Evolutionary conservation across 2,329 filamentous ascomycete species (phyloP), one percentile per base, ranked within the genome.

Genomic region (Neoascochyta sp.): DNA sequence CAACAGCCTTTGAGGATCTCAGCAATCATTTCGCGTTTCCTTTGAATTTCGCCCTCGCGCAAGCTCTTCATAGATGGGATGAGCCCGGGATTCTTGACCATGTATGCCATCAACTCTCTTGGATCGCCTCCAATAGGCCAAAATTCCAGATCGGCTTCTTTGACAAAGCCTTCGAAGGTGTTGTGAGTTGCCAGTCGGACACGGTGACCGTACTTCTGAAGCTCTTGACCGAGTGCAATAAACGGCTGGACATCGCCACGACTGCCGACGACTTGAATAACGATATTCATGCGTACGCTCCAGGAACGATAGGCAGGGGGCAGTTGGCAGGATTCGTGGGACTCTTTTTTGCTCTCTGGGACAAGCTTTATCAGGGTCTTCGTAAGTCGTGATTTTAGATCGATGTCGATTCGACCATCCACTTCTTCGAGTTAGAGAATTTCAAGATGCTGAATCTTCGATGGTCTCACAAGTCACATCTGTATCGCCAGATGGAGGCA

Each of bases 171-270:
- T 15, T 34, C 25, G 27, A 52, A 47, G 9, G 32, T 13, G 17
- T 28, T 24, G 20, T 56, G 52, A 3, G 50, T 56, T 13, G 50
- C 50, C 4, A 56, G 7, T 10, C 52, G 44, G 9, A 56, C 47
- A 14, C 52, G 41, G 29, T 56, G 52, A 5, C 48, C 48, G 28
- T 44, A 40, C 12, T 30, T 28, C 13, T 66, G 54, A 0, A 79
- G 50, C 11, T 68, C 65, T 20, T 65, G 67, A 6, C 73, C 76
- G 1, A 80, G 60, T 0, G 75, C 73, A 27, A 80, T 60, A 32
- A 80, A 80, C 0, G 76, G 76, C 32, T 80, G 76, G 1, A 76
- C 71, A 46, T 76, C 73, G 3, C 73, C 73, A 7, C 69, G 61
- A 5, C 61, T 66, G n/a, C 69, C 69, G 1, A 77, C 73, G 4